Evolutionary conservation across 495 filamentous ascomycete species (phyloP), one percentile per base, ranked within the genome.

Genomic region (Trichoderma gamsii): DNA sequence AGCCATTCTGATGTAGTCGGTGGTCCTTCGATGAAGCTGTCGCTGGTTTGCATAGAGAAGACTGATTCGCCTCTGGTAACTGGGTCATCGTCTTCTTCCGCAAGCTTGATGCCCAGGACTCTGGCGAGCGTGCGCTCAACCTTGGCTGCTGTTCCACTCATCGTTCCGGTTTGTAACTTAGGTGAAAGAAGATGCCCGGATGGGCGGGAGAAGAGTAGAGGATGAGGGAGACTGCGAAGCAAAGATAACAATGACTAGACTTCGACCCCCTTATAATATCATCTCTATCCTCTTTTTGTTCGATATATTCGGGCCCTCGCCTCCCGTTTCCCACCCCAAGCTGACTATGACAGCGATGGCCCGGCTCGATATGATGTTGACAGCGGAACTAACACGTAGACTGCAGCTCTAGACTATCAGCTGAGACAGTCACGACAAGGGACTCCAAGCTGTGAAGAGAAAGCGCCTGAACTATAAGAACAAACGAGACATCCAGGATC

Each of bases 11-110:
- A 66, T 0, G 85, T 82, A 1, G 86, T 90, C 1, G 95, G 95
- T 67, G 93, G 91, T 16, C 87, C 82, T 74, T 99, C 95, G 38
- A 94, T 82, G 72, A 93, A 98, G 66, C 86, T 87, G 70, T 96
- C 91, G 43, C 87, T 84, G 7, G 89, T 90, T 18, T 83, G 82
- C n/a, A 84, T 79, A 1, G 93, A 96, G 76, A 90, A 89, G 65
- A 90, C 81, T 1, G 92, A 95, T 75, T 93, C 92, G 59, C 90
- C 90, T 41, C 89, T 80, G 29, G 87, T 87, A 21, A 86, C 78
- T 64, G 88, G 85, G 35, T 81, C 75, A 51, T 21, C 21, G 43
- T 89, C 84, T 46, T 84, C 76, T 29, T 85, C 83, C 56, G 90
- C 78, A n/a, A 97, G 81, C 76, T 97, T 91, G 82, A 98, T 97